phyloP scores from a whole-genome alignment of 192 early-diverging fungal species.

The Hyaloraphidium curvatum region DNA sequence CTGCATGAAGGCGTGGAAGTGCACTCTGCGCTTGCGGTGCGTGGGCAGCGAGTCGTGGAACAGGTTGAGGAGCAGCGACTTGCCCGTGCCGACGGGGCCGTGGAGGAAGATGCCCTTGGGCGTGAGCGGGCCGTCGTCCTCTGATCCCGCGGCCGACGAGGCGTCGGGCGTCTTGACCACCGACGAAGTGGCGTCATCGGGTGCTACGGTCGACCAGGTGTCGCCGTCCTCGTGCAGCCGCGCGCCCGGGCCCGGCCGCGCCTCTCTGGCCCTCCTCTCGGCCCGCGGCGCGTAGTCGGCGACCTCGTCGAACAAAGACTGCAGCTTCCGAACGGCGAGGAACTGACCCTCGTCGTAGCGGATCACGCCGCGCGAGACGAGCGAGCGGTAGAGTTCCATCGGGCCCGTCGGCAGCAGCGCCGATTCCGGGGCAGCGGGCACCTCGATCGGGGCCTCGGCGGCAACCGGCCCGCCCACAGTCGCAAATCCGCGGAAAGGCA shows the following conservation, averaged over 20 bases:
- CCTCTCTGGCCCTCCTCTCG: neutral
- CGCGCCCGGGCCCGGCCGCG: neutral
- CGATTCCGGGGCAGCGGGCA: neutral
- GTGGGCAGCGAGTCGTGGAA: slow-evolving; percentile 65
- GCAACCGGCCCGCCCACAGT: no score
- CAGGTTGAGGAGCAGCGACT: slow-evolving; percentile 34
- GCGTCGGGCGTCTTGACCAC: neutral
- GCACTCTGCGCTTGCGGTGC: slow-evolving; percentile 59
- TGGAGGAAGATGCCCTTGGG: slow-evolving; percentile 37
- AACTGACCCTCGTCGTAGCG: neutral
- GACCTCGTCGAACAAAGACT: neutral
- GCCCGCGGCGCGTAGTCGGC: neutral
- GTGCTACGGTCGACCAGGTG: neutral
- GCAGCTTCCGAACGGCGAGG: neutral
- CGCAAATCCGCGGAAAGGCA: no score
- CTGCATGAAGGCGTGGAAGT: slow-evolving; percentile 97
- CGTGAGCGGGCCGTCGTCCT: neutral
- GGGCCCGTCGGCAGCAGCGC: neutral
- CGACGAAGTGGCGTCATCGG: neutral
- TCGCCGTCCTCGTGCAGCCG: neutral
- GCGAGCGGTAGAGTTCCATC: neutral
- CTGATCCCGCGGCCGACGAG: neutral
- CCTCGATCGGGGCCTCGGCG: no score
- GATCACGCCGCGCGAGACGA: neutral
- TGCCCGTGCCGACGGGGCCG: slow-evolving; percentile 76